Evolutionary conservation across 2,329 filamentous ascomycete genomes (phyloP).

Genomic region (Aphanoascus verrucosus): DNA sequence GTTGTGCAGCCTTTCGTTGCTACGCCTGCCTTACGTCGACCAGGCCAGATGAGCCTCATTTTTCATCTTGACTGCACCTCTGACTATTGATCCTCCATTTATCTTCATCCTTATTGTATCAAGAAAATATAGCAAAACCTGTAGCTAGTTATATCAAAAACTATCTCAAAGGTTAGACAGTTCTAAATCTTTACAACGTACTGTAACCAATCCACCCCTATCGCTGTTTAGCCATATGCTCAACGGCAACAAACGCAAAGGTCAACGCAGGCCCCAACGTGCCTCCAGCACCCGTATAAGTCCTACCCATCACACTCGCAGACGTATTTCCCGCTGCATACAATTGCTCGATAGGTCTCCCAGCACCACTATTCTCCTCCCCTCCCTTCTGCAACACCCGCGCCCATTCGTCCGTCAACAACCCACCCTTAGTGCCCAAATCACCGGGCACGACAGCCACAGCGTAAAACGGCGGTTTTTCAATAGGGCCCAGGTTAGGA

Average conservation of each 20-base stretch:
- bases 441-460: constrained; percentile 30
- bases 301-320: constrained; percentile 28
- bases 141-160: too few species aligned
- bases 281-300: constrained; percentile 28
- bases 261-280: constrained; percentile 31
- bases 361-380: constrained; percentile 19
- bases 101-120: too few species aligned
- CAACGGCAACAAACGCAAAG: constrained; percentile 20
- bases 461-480: constrained; percentile 26
- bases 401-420: constrained; percentile 26
- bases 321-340: constrained; percentile 30
- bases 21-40: too few species aligned
- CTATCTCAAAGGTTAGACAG: too few species aligned
- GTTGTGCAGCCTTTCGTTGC: too few species aligned
- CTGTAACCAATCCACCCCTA: too few species aligned
- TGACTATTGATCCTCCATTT: too few species aligned
- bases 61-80: too few species aligned
- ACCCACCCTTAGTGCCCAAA: constrained; percentile 31
- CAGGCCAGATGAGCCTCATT: too few species aligned
- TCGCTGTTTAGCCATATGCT: constrained; percentile 5
- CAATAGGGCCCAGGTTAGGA: constrained; percentile 24
- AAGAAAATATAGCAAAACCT: too few species aligned
- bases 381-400: too few species aligned
- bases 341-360: constrained; percentile 22
- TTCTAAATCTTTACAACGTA: too few species aligned